Evolutionary conservation across 805 yeast genomes (phyloP).

Genomic region (Scheffersomyces coipomensis): DNA sequence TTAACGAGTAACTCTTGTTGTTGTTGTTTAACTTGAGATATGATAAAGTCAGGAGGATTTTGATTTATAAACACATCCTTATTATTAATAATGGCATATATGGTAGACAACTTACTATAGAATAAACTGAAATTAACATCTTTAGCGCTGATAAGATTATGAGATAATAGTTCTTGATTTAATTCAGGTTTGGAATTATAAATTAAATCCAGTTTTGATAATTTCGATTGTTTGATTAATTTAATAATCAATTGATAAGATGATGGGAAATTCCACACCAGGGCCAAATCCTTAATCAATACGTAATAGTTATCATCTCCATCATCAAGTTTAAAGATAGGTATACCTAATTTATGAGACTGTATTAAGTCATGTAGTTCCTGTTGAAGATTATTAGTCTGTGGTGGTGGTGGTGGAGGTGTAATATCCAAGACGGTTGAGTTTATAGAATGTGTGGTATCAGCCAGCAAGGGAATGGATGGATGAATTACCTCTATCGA

Average conservation of each 20-base stretch:
- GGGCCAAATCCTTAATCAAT: conserved; percentile 29
- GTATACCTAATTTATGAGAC: too few relatives aligned
- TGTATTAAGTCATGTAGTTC: too few relatives aligned
- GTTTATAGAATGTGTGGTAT: too few relatives aligned
- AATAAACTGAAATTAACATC: conserved; percentile 20
- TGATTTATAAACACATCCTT: conserved; percentile 13
- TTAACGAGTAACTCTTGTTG: not conserved
- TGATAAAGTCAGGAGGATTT: not conserved
- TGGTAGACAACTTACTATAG: conserved; percentile 21
- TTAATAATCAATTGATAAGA: conserved; percentile 38
- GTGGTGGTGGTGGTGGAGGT: too few relatives aligned
- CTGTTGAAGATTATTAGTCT: too few relatives aligned
- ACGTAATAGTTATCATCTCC: conserved; percentile 16
- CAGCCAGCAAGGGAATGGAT: not conserved
- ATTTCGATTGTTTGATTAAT: conserved; percentile 19
- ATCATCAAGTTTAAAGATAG: conserved; percentile 11
- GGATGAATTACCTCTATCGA: not conserved
- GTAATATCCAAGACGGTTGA: too few relatives aligned
- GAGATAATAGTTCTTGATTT: conserved; percentile 20
- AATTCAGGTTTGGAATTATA: conserved; percentile 13
- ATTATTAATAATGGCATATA: conserved; percentile 20
- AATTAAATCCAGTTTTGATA: conserved; percentile 14
- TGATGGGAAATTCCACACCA: conserved; percentile 39
- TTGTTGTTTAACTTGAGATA: not conserved
- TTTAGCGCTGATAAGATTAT: conserved; percentile 14